Evolutionary conservation across 768 basidiomycete genomes (phyloP).

Genomic region (Fistulinella prunicolor): DNA sequence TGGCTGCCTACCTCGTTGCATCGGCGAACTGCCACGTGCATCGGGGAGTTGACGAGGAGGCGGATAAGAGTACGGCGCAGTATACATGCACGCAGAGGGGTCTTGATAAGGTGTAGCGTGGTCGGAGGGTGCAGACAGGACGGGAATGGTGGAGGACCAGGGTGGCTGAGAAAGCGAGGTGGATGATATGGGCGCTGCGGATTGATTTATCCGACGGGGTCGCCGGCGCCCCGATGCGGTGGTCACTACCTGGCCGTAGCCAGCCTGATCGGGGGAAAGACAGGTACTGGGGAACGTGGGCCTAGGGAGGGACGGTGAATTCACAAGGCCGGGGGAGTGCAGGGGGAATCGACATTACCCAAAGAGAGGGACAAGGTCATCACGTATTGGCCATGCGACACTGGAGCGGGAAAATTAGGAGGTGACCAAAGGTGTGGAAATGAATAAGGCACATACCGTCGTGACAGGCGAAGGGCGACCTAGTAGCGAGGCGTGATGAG

Average conservation of each 20-base stretch:
- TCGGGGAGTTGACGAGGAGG: slow-evolving; percentile 28
- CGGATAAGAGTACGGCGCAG: slow-evolving; percentile 28
- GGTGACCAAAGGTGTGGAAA: slow-evolving; percentile 2
- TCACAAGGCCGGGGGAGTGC: not conserved
- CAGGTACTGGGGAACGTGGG: slow-evolving; percentile 84
- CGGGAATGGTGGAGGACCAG: slow-evolving; percentile 51
- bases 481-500: slow-evolving; percentile 37
- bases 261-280: slow-evolving; percentile 80
- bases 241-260: slow-evolving; percentile 80
- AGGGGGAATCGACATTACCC: slow-evolving; percentile 48
- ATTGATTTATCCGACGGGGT: slow-evolving; percentile 50
- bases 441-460: slow-evolving; percentile 54
- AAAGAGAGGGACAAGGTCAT: slow-evolving; percentile 84
- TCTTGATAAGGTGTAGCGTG: slow-evolving; percentile 22
- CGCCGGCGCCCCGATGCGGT: slow-evolving; percentile 59
- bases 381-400: slow-evolving; percentile 85
- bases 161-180: slow-evolving; percentile 33
- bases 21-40: slow-evolving; percentile 28
- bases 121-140: slow-evolving; percentile 24
- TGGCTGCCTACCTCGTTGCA: slow-evolving; percentile 29
- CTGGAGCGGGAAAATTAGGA: slow-evolving; percentile 37
- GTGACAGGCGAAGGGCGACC: slow-evolving; percentile 76
- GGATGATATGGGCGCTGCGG: slow-evolving; percentile 31
- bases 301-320: slow-evolving; percentile 39
- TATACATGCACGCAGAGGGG: slow-evolving; percentile 26